phyloP scores from a whole-genome alignment of 1,284 basidiomycete genomes.

The Earliella scabrosa region DNA sequence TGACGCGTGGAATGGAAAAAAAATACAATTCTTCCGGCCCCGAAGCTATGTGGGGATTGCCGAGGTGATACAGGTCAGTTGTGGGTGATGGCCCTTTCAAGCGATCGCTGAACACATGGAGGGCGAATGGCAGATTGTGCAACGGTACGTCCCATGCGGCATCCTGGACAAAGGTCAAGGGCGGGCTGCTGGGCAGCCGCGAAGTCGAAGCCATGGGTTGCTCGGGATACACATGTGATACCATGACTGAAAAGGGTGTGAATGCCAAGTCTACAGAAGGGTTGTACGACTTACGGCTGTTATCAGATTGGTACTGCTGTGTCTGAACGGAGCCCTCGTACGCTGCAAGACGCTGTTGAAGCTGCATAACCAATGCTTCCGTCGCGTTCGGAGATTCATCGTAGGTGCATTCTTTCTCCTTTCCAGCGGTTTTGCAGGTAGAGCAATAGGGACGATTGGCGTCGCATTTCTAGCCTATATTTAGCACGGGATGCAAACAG shows the following conservation, averaged over 20 bases:
- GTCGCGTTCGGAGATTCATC: slow-evolving; percentile 31
- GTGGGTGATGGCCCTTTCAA: slow-evolving; percentile 14
- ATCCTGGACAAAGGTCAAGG: background rate
- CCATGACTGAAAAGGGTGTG: background rate
- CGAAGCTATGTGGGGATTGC: too few species aligned
- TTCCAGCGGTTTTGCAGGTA: slow-evolving; percentile 34
- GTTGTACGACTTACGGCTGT: too few species aligned
- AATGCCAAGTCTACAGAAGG: too few species aligned
- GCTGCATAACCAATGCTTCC: too few species aligned
- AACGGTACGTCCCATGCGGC: background rate
- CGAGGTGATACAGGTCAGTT: too few species aligned
- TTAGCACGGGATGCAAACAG: background rate
- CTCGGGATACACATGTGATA: background rate
- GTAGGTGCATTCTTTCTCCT: slow-evolving; percentile 32
- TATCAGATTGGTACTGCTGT: background rate
- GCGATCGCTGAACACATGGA: slow-evolving; percentile 13
- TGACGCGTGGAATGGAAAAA: background rate
- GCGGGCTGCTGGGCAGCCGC: background rate
- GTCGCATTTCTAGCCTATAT: slow-evolving; percentile 32
- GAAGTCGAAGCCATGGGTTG: slow-evolving; percentile 8
- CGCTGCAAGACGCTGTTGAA: slow-evolving; percentile 28
- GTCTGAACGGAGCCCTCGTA: slow-evolving; percentile 20
- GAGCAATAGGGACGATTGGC: slow-evolving; percentile 32
- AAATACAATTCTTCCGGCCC: slow-evolving; percentile 24
- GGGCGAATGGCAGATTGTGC: slow-evolving; percentile 16